A percentile compares a stretch with the other conserved stretches of the same genome.
Evolutionary conservation across 805 yeast genomes (phyloP).

Genomic region (Starmerella potacharoeniae): DNA sequence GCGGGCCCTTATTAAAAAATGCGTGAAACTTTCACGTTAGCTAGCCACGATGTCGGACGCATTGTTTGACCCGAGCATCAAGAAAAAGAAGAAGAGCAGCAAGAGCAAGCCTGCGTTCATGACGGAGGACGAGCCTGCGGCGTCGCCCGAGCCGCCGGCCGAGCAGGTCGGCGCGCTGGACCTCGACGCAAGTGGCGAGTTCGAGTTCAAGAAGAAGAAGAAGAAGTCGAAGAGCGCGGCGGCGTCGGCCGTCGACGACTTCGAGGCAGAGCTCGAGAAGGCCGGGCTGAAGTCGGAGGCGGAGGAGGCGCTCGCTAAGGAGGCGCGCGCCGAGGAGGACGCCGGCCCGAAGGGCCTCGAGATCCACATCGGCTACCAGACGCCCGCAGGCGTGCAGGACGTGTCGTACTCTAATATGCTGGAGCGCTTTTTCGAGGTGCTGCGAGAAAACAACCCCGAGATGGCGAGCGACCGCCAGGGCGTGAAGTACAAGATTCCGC

Average conservation of each 20-base stretch:
- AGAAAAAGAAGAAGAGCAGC: conserved; percentile 31
- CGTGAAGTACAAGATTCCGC: conserved; percentile 89
- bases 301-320: conserved; percentile 13
- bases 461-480: conserved; percentile 93
- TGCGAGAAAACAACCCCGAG: conserved; percentile 93
- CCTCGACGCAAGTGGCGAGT: conserved; percentile 21
- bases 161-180: conserved; percentile 11
- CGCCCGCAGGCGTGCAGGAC: conserved; percentile 18
- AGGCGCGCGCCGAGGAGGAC: conserved; percentile 21
- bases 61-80: conserved; percentile 28
- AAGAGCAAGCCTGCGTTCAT: conserved; percentile 29
- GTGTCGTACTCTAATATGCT: conserved; percentile 65
- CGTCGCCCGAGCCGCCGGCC: conserved; percentile 42
- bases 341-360: conserved; percentile 17
- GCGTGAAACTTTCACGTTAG: background rate
- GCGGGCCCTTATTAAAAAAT: background rate
- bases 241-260: conserved; percentile 55
- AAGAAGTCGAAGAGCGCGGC: conserved; percentile 64
- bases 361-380: conserved; percentile 16
- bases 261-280: conserved; percentile 77
- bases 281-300: conserved; percentile 65
- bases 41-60: conserved; percentile 19
- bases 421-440: conserved; percentile 71
- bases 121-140: conserved; percentile 29
- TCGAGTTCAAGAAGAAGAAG: conserved; percentile 48